Base-by-base conservation (phyloP, 371 early-diverging fungal genomes). In the Zychaea mexicana region DNA sequence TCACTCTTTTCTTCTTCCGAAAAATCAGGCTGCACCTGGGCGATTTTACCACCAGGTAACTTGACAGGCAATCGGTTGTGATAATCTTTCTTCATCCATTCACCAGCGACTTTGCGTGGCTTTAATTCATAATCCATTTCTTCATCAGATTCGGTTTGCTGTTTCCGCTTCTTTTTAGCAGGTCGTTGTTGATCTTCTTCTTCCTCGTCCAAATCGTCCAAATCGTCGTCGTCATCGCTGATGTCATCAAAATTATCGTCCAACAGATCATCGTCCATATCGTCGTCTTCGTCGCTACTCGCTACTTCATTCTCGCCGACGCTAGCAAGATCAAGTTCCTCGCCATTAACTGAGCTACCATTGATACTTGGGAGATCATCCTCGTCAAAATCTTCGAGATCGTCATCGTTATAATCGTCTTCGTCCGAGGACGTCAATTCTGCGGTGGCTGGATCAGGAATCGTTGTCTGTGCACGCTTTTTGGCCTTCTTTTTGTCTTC, bases 51-150 rank as follows among this genome's bases (percentile, higher is more conserved):
- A 66, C 85, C 79, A 0, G 88, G 82, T 56, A 88, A 69, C 53
- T 89, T 89, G 70, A 89, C 88, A 8, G 90, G 90, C 55, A 89
- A 66, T 38, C 83, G 81, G 7, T 74, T 81, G 39, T 68, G 65
- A 66, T 74, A 75, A 36, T 80, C 81, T 58, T 85, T 83, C 21
- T 72, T 64, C 26, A 76, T 70, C 89, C 89, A 86, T 59, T 82
- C 82, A 39, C 70, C 68, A 8, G 76, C 73, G 0, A 79, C 70
- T 49, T 77, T 78, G 62, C 89, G 82, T n/a, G 87, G 86, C 27
- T 70, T 72, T 60, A 67, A 71, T 64, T 89, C 89, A 58, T 87
- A 89, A n/a, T 85, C 86, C 82, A 84, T 84, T 65, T 79, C 78
- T 59, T 86, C 67, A 31, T 88, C 89, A 6, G 86, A 84, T 12